Base-by-base conservation (phyloP, 139 green algal species). In the Trebouxia sp. region DNA sequence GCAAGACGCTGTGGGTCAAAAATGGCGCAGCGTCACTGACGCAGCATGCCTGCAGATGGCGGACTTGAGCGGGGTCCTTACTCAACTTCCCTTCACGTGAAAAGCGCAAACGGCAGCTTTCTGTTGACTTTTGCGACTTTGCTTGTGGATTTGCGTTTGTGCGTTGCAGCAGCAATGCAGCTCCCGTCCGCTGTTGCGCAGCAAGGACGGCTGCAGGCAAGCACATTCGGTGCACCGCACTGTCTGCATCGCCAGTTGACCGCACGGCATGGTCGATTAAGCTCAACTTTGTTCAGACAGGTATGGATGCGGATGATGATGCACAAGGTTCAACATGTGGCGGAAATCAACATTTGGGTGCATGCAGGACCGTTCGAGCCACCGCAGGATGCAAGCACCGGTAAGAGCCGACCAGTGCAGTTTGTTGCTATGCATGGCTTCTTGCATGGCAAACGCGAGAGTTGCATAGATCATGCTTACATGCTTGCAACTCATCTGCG, bases 111-210 rank as follows among this genome's bases (percentile, higher is more conserved):
- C 58, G 58, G 58, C 58, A 38, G n/a, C 28, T 38, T 28, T 12
- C 11, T 45, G 32, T 72, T 72, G 62, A 72, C 62, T 72, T 72
- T 72, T 30, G 28, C 62, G 24, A 43, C 47, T 53, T 53, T 53
- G n/a, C n/a, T n/a, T n/a, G n/a, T n/a, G n/a, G n/a, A n/a, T n/a
- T n/a, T n/a, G n/a, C n/a, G n/a, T n/a, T n/a, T n/a, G n/a, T n/a
- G n/a, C n/a, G n/a, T n/a, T n/a, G n/a, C n/a, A n/a, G n/a, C n/a
- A n/a, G n/a, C n/a, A n/a, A n/a, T n/a, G n/a, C n/a, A n/a, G n/a
- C n/a, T n/a, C n/a, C n/a, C n/a, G n/a, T n/a, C n/a, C n/a, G n/a
- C n/a, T n/a, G n/a, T n/a, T n/a, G 47, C 2, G 47, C 47, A 53
- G 47, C 47, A 17, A 53, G n/a, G n/a, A n/a, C n/a, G n/a, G n/a